These are phyloP conservation scores for Xylaria sp. DNA, from an alignment of 2,329 filamentous ascomycete genomes.

Conservation along the genomic window DNA sequence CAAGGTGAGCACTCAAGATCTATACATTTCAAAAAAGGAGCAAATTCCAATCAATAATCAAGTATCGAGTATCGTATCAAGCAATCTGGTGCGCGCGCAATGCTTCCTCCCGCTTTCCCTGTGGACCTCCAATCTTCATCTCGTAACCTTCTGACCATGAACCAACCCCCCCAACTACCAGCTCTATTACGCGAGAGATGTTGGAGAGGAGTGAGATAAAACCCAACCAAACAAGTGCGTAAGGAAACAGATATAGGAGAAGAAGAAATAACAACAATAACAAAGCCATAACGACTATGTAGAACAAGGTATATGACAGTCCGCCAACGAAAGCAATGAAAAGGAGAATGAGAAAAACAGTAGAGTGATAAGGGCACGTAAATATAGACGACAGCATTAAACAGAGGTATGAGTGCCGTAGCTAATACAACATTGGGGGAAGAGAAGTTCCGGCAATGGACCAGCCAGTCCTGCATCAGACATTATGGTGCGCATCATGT, in stretches of 20 bases:
- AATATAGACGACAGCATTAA: slow-evolving; percentile 52
- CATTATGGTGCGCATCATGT: slow-evolving; percentile 50
- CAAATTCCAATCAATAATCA: slow-evolving; percentile 41
- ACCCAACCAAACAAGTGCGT: slow-evolving; percentile 17
- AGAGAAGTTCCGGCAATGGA: slow-evolving; percentile 54
- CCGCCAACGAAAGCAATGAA: slow-evolving; percentile 41
- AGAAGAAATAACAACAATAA: slow-evolving; percentile 26
- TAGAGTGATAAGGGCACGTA: slow-evolving; percentile 23
- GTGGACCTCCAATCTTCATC: slow-evolving; percentile 12
- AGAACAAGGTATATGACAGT: slow-evolving; percentile 68
- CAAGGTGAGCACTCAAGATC: slow-evolving; percentile 39
- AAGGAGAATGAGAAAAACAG: slow-evolving; percentile 38
- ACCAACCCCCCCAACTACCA: slow-evolving; percentile 38
- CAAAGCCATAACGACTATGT: slow-evolving; percentile 54
- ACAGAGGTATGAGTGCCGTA: slow-evolving; percentile 56
- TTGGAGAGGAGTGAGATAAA: slow-evolving; percentile 20
- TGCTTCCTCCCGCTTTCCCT: slow-evolving; percentile 34
- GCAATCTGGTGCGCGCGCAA: slow-evolving; percentile 47
- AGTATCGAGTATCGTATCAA: slow-evolving; percentile 44
- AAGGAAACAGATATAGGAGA: slow-evolving; percentile 36
- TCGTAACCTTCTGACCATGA: slow-evolving; percentile 38
- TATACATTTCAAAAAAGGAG: slow-evolving; percentile 45
- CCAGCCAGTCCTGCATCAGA: slow-evolving; percentile 54
- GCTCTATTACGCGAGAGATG: slow-evolving; percentile 43
- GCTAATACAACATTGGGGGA: slow-evolving; percentile 59